phyloP scores from a whole-genome alignment of 2,329 filamentous ascomycete species.

The Ampelomyces quisqualis region DNA sequence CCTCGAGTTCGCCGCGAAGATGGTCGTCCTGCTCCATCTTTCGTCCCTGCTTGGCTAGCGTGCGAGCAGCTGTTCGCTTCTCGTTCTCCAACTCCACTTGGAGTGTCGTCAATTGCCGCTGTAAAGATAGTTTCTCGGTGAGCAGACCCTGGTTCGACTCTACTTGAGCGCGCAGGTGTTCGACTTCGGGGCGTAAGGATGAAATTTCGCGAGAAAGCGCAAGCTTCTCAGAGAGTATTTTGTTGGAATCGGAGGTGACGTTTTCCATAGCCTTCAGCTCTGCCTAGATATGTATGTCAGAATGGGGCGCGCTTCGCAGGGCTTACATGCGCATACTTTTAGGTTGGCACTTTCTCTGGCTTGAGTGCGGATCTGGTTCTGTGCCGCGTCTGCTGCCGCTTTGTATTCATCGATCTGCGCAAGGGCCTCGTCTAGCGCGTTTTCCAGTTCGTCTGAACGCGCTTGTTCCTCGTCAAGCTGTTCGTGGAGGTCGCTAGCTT shows the following conservation, averaged over 20 bases:
- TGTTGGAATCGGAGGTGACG: constrained; percentile 68
- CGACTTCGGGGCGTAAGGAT: constrained; percentile 60
- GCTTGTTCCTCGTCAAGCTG: constrained; percentile 62
- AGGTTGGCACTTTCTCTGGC: constrained; percentile 58
- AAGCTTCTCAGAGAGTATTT: constrained; percentile 66
- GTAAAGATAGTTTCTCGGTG: constrained; percentile 75
- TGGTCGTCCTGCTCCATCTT: constrained; percentile 54
- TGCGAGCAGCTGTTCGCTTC: constrained; percentile 66
- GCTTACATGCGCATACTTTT: constrained; percentile 53
- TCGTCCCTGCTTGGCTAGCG: constrained; percentile 51
- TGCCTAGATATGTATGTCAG: constrained; percentile 53
- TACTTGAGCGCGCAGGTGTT: constrained; percentile 61
- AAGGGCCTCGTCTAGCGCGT: constrained; percentile 52
- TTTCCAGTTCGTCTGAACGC: constrained; percentile 58
- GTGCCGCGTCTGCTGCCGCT: constrained; percentile 47
- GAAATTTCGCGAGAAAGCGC: constrained; percentile 61
- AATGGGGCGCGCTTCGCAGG: constrained; percentile 42
- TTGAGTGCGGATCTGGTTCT: constrained; percentile 55
- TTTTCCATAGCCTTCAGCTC: constrained; percentile 70
- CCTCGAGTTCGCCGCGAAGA: constrained; percentile 47
- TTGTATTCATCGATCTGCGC: constrained; percentile 52
- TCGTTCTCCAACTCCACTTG: constrained; percentile 84
- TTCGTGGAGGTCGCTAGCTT: constrained; percentile 68
- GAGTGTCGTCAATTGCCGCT: constrained; percentile 73
- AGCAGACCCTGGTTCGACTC: constrained; percentile 66